A percentile compares a stretch with the other conserved stretches of the same genome.
phyloP scores from a whole-genome alignment of 768 basidiomycete genomes.

The Suillus luteus region DNA sequence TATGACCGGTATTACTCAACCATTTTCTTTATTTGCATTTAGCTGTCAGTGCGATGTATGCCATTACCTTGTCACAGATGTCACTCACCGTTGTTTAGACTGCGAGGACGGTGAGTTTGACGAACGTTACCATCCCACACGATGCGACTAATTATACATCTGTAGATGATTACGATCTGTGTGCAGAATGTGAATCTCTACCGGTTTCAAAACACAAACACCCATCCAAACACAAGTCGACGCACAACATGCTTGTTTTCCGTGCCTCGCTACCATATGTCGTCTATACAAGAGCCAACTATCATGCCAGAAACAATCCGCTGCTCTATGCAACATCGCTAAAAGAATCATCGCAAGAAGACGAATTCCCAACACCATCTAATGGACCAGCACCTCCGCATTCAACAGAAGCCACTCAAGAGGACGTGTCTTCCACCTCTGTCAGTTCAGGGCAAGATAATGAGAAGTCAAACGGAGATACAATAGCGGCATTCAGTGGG shows the following conservation, averaged over 20 bases:
- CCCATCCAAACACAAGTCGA: not conserved
- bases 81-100: not conserved
- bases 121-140: no score
- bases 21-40: not conserved
- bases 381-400: not conserved
- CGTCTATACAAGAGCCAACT: no score
- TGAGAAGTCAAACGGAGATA: no score
- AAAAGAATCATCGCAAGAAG: not conserved
- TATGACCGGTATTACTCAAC: not conserved
- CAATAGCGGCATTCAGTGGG: not conserved
- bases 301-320: no score
- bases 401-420: not conserved
- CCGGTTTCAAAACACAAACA: not conserved
- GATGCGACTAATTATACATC: not conserved
- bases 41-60: not conserved
- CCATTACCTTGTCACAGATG: not conserved
- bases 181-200: not conserved
- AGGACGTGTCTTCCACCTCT: not conserved
- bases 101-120: not conserved
- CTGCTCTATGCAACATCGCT: no score
- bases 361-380: not conserved
- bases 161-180: not conserved
- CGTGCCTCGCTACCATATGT: no score
- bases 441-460: not conserved
- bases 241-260: slow-evolving; percentile 2